phyloP scores from a whole-genome alignment of 2,329 filamentous ascomycete species.

The Clathrospora elynae region DNA sequence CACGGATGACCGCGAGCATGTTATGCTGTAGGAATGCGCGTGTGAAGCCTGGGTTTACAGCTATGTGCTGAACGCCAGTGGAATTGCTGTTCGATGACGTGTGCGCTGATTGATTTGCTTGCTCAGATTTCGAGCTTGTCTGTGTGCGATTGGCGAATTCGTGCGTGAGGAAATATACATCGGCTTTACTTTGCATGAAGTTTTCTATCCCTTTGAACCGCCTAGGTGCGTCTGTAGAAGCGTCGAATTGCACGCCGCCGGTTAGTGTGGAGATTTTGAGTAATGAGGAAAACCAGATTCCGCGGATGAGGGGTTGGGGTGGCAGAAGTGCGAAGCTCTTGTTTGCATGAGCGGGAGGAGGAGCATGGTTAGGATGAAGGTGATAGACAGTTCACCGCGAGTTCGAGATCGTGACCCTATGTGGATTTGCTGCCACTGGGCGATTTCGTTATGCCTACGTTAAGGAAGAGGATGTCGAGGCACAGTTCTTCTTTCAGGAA shows the following conservation, averaged over 20 bases:
- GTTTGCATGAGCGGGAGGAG: slow-evolving; percentile 15
- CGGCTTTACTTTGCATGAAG: no score
- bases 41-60: no score
- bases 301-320: slow-evolving; percentile 19
- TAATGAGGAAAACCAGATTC: no score
- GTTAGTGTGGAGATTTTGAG: no score
- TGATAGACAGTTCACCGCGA: no score
- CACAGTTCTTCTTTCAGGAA: slow-evolving; percentile 46
- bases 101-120: slow-evolving; percentile 1
- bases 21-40: no score
- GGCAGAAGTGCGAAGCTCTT: slow-evolving; percentile 16
- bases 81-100: slow-evolving; percentile 12
- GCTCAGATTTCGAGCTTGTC: background rate
- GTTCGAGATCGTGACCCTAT: no score
- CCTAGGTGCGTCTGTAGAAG: no score
- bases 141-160: slow-evolving; percentile 14
- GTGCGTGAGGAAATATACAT: slow-evolving; percentile 15
- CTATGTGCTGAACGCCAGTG: slow-evolving; percentile 16
- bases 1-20: no score
- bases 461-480: slow-evolving; percentile 49
- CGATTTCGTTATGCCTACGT: no score
- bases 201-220: no score
- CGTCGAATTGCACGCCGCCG: no score
- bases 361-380: slow-evolving; percentile 18
- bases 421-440: slow-evolving; percentile 14